A percentile compares a stretch with the other conserved stretches of the same genome.
Evolutionary conservation across 768 basidiomycete genomes (phyloP).

Genomic region (Jaapia argillacea): DNA sequence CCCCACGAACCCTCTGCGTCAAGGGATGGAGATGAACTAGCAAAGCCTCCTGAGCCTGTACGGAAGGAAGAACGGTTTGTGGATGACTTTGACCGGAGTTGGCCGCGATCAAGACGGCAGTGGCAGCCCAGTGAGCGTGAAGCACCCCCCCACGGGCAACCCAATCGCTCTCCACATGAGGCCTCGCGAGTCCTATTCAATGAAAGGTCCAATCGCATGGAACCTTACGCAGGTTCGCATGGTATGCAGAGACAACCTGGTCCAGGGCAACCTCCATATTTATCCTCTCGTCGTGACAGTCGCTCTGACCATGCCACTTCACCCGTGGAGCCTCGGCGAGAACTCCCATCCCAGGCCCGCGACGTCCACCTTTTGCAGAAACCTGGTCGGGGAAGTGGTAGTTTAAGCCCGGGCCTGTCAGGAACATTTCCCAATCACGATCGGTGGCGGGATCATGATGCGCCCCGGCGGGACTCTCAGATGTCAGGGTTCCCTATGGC

Average conservation of each 20-base stretch:
- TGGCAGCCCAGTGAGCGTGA: conserved; percentile 26
- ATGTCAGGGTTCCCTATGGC: background rate
- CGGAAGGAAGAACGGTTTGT: conserved; percentile 83
- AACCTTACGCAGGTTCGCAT: conserved; percentile 47
- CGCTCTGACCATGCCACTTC: conserved; percentile 30
- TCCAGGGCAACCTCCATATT: conserved; percentile 15
- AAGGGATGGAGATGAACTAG: conserved; percentile 1
- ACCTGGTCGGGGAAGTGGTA: conserved; percentile 16
- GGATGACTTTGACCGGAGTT: conserved; percentile 93
- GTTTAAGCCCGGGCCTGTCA: background rate
- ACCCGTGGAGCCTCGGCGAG: conserved; percentile 36
- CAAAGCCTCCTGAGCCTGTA: conserved; percentile 33
- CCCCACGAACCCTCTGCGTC: conserved; percentile 7
- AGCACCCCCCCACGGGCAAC: conserved; percentile 8
- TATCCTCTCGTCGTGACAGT: conserved; percentile 27
- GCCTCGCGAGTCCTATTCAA: conserved; percentile 84
- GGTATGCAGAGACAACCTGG: conserved; percentile 2
- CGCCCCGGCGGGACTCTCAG: background rate
- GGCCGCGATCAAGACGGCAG: conserved; percentile 67
- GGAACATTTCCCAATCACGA: conserved; percentile 18
- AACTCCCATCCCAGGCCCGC: conserved; percentile 26
- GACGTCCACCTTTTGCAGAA: conserved; percentile 57
- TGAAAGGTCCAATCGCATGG: conserved; percentile 83
- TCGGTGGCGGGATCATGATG: conserved; percentile 1
- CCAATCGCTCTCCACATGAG: conserved; percentile 41